Conservation (phyloP, 169 alveolate genomes). For the Cryptosporidium bovis region DNA sequence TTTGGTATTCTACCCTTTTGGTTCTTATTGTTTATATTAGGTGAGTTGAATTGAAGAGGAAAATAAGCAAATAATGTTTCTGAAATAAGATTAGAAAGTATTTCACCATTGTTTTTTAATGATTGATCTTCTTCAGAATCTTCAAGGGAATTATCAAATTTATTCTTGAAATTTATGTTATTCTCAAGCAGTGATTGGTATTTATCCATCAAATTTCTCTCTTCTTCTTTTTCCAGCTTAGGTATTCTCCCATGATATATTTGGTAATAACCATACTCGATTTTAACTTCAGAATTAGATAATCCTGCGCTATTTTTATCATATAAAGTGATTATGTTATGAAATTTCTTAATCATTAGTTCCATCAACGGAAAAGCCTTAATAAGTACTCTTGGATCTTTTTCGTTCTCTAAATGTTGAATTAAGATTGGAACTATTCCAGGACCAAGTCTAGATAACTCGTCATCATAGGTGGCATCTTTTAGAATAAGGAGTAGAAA, state of each 20-base stretch:
- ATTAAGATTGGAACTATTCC: slow-evolving; percentile 54
- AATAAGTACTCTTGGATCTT: slow-evolving; percentile 64
- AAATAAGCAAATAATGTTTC: slow-evolving; percentile 46
- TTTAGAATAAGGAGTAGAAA: slow-evolving; percentile 3
- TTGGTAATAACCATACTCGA: slow-evolving; percentile 21
- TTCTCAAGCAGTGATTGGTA: neutral
- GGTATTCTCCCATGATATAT: slow-evolving; percentile 48
- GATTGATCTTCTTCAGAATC: neutral
- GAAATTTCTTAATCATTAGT: slow-evolving; percentile 7
- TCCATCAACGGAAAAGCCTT: slow-evolving; percentile 51
- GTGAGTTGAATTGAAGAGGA: slow-evolving; percentile 56
- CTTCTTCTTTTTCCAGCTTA: slow-evolving; percentile 3
- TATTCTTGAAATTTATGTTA: neutral
- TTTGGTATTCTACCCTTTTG: slow-evolving; percentile 19
- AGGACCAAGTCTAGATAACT: slow-evolving; percentile 45
- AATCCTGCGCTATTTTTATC: neutral
- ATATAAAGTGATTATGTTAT: slow-evolving; percentile 11
- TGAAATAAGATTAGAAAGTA: slow-evolving; percentile 41
- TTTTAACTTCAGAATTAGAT: neutral
- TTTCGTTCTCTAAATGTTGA: slow-evolving; percentile 60
- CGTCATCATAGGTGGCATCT: neutral
- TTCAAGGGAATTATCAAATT: neutral
- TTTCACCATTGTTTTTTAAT: neutral
- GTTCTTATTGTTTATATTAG: neutral
- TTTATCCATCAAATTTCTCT: neutral